Conservation (phyloP, 768 basidiomycete genomes). For the Neoboletus magnificus region DNA sequence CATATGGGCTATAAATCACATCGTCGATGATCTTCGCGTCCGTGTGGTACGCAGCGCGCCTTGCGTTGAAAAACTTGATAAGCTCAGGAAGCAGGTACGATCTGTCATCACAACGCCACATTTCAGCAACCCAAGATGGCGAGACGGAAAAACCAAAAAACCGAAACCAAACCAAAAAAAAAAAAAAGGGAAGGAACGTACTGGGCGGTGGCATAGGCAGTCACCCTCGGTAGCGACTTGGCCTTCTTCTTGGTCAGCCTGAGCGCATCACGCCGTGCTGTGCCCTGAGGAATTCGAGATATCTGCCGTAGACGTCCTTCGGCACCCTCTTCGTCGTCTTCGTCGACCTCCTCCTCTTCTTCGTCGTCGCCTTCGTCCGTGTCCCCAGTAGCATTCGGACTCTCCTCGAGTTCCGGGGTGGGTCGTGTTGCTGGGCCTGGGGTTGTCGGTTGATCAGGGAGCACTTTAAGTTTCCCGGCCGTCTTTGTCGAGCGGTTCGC, state of each 20-base stretch:
- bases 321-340: conserved; percentile 50
- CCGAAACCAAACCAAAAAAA: too few relatives aligned
- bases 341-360: conserved; percentile 51
- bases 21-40: conserved; percentile 89
- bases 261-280: conserved; percentile 87
- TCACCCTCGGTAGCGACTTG: conserved; percentile 87
- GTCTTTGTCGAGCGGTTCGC: conserved; percentile 80
- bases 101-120: conserved; percentile 36
- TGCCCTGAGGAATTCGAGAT: conserved; percentile 89
- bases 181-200: conserved; percentile 30
- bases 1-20: conserved; percentile 91
- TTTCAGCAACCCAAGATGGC: neutral
- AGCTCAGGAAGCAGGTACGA: conserved; percentile 88
- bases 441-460: conserved; percentile 78
- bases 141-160: too few relatives aligned
- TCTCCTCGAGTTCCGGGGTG: conserved; percentile 37
- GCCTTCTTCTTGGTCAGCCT: conserved; percentile 93
- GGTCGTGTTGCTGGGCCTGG: conserved; percentile 30
- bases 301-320: conserved; percentile 68
- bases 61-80: conserved; percentile 85
- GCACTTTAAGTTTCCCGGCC: conserved; percentile 82
- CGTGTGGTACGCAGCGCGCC: conserved; percentile 79
- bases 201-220: conserved; percentile 93
- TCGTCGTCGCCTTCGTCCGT: conserved; percentile 72
- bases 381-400: conserved; percentile 49